Evolutionary conservation across 805 yeast species (phyloP), one percentile per base, ranked within the genome.

Genomic region (Schizosaccharomyces japonicus): DNA sequence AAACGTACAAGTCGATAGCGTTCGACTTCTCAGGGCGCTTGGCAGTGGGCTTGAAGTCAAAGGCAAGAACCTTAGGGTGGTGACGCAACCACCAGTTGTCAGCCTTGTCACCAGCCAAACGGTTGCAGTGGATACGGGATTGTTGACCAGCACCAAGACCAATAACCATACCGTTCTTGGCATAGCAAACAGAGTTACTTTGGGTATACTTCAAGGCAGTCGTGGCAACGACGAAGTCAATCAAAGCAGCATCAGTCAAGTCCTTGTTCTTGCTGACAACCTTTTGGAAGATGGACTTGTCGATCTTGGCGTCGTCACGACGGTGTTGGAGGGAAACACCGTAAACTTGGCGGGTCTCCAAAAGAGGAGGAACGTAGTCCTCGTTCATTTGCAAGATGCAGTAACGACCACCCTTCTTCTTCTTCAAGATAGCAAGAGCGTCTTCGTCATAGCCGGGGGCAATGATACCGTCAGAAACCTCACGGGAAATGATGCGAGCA

Each of bases 61-160:
- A 80, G 23, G 68, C 90, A 51, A 90, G 68, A 6, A 90, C 96
- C 62, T 70, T 75, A 56, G 96, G 96, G 66, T 90, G 98, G 66
- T 90, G 96, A 71, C 99, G 80, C 60, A 90, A 73, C 98, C 98
- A 90, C 96, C 96, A 90, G 74, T 85, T 85, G 65, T 90, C 95
- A 55, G 96, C 95, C 72, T 90, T 90, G 61, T 90, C 98, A 63
- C 98, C 98, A 47, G 98, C 99, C 57, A 90, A 74, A 69, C 99
- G 79, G 46, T 98, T 90, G 70, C 99, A 90, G 70, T 90, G 99
- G 60, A 90, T 90, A 69, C 99, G 78, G 49, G 95, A 84, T 69
- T 90, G 99, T 71, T 90, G 99, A 55, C 99, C 99, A 51, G 99
- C 99, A 60, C 99, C 99, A 57, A 90, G 73, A 55, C 99, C 99